Conservation (phyloP, 495 filamentous ascomycete species). For the Trypethelium eluteriae region DNA sequence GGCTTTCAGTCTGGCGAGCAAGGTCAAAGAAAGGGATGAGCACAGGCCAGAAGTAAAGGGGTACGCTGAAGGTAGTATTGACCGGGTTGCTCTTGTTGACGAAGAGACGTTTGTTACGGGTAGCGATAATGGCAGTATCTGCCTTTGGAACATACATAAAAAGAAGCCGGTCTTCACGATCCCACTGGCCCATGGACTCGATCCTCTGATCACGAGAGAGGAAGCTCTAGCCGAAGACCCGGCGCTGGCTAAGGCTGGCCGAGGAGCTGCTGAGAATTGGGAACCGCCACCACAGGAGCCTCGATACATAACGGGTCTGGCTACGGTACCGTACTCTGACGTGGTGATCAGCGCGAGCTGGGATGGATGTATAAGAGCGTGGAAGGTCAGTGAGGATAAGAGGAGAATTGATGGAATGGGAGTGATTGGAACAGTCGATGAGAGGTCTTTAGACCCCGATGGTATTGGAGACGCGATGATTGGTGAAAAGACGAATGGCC, state of each 20-base stretch:
- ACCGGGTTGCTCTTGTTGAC: conserved; percentile 81
- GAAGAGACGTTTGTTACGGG: conserved; percentile 88
- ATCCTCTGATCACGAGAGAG: conserved; percentile 53
- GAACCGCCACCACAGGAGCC: conserved; percentile 52
- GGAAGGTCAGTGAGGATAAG: conserved; percentile 77
- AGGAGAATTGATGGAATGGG: conserved; percentile 65
- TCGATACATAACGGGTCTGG: conserved; percentile 82
- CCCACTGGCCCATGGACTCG: conserved; percentile 73
- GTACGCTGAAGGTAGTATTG: conserved; percentile 76
- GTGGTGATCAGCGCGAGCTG: conserved; percentile 83
- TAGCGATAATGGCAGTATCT: conserved; percentile 76
- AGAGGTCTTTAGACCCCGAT: background rate
- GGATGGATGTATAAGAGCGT: conserved; percentile 83
- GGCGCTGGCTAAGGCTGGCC: conserved; percentile 23
- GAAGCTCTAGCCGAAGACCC: conserved; percentile 63
- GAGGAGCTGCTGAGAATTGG: conserved; percentile 40
- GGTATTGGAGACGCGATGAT: background rate
- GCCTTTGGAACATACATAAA: conserved; percentile 83
- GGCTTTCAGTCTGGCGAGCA: conserved; percentile 4
- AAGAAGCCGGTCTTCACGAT: conserved; percentile 89
- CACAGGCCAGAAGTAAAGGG: conserved; percentile 34
- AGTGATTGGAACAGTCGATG: conserved; percentile 43
- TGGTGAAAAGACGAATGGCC: background rate
- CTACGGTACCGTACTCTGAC: conserved; percentile 79
- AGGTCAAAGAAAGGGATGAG: conserved; percentile 15